A percentile compares a stretch with the other conserved stretches of the same genome.
phyloP scores from a whole-genome alignment of 2,329 filamentous ascomycete species.

The Fusarium sp. region DNA sequence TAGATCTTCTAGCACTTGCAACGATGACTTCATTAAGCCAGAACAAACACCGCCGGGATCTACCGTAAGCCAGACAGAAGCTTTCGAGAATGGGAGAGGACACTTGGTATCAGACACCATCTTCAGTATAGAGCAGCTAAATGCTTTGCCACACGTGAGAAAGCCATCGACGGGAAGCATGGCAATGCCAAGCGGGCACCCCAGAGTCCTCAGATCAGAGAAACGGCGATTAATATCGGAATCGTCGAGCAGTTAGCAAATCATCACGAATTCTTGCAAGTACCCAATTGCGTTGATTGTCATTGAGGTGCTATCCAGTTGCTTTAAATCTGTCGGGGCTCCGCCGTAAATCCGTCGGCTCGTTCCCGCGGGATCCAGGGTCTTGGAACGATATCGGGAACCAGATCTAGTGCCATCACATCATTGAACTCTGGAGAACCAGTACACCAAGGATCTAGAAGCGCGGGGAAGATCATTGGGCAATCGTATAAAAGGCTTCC shows the following conservation, averaged over 20 bases:
- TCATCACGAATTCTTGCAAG: conserved; percentile 11
- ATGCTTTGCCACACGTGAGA: not conserved
- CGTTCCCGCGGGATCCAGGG: conserved; percentile 18
- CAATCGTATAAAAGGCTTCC: conserved; percentile 30
- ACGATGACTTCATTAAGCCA: conserved; percentile 21
- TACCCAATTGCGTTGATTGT: not conserved
- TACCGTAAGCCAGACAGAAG: conserved; percentile 2
- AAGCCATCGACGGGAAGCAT: not conserved
- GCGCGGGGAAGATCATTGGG: conserved; percentile 22
- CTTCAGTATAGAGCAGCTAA: not conserved
- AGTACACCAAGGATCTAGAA: not conserved
- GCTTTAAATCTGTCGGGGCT: not conserved
- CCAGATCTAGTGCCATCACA: conserved; percentile 30
- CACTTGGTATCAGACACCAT: not conserved
- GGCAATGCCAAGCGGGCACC: not conserved
- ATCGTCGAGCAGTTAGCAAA: conserved; percentile 24
- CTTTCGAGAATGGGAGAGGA: not conserved
- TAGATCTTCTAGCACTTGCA: conserved; percentile 1
- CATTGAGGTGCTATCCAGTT: not conserved
- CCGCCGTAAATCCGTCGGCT: conserved; percentile 36
- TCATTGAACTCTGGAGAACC: conserved; percentile 8
- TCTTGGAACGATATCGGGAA: not conserved
- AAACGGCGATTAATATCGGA: conserved; percentile 3
- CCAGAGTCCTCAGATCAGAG: conserved; percentile 5
- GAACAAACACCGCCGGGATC: conserved; percentile 3